These are phyloP conservation scores for Phytopythium ostracodes DNA, from an alignment of 352 stramenopile genomes.

Conservation along the genomic window DNA sequence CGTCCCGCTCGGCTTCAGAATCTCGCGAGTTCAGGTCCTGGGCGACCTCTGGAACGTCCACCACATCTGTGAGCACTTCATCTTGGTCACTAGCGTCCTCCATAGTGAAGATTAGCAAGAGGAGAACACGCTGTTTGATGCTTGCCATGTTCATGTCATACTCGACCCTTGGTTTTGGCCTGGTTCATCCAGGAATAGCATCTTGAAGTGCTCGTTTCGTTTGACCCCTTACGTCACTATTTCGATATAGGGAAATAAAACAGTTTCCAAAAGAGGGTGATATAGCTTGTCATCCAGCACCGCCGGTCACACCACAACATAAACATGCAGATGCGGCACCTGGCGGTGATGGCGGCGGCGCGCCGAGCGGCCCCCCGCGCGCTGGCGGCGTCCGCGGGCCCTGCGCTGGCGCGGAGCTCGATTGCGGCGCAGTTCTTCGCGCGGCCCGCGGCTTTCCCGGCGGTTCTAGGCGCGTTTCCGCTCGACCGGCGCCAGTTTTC, in stretches of 20 bases:
- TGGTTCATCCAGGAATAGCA: not conserved
- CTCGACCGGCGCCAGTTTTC: conserved; percentile 31
- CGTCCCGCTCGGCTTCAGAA: not conserved
- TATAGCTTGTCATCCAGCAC: not conserved
- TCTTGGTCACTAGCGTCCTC: not conserved
- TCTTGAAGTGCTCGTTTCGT: not conserved
- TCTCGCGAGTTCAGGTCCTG: not conserved
- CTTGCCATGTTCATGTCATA: not conserved
- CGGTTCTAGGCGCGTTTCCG: conserved; percentile 9
- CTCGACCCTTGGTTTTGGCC: not conserved
- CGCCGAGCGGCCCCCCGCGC: conserved; percentile 2
- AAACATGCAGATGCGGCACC: conserved; percentile 6
- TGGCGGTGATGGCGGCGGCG: conserved; percentile 5
- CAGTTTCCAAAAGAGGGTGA: not conserved
- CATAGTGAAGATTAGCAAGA: not conserved
- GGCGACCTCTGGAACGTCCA: not conserved
- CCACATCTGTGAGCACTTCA: not conserved
- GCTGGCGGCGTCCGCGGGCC: not conserved
- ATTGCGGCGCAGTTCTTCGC: not conserved
- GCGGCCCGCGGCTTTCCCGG: conserved; percentile 6
- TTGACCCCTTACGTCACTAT: conserved; percentile 4
- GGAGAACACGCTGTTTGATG: too few species aligned
- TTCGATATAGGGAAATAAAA: not conserved
- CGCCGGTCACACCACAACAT: not conserved
- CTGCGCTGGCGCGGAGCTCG: not conserved